A percentile compares a stretch with the other conserved stretches of the same genome.
These are phyloP conservation scores for Trematosphaeria pertusa DNA, from an alignment of 2,329 filamentous ascomycete species.

Conservation along the genomic window DNA sequence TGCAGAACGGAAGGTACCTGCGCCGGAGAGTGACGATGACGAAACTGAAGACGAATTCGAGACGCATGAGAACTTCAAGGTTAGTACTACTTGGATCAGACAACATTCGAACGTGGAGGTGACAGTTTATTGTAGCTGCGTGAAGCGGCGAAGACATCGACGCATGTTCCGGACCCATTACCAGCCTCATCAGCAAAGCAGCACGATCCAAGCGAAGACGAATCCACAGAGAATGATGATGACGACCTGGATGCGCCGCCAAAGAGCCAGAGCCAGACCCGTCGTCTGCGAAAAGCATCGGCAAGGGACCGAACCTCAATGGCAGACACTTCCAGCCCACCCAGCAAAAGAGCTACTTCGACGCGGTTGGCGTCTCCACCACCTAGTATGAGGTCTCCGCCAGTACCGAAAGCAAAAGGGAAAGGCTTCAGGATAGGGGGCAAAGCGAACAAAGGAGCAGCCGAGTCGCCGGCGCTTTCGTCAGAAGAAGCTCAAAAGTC, in stretches of 20 bases:
- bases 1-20: slow-evolving; percentile 7
- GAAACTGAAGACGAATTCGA: slow-evolving; percentile 48
- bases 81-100: slow-evolving; percentile 3
- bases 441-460: slow-evolving; percentile 17
- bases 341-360: slow-evolving; percentile 1
- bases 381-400: slow-evolving; percentile 5
- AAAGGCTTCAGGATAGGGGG: slow-evolving; percentile 41
- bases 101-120: too few relatives aligned
- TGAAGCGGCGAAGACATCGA: neutral
- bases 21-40: slow-evolving; percentile 29
- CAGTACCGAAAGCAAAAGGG: slow-evolving; percentile 19
- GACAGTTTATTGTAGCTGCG: slow-evolving; percentile 20
- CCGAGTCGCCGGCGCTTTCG: slow-evolving; percentile 6
- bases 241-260: slow-evolving; percentile 49
- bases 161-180: neutral
- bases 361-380: neutral
- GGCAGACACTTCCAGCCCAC: slow-evolving; percentile 3
- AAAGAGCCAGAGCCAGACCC: slow-evolving; percentile 22
- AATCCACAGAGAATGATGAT: slow-evolving; percentile 45
- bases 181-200: neutral
- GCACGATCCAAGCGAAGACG: slow-evolving; percentile 15
- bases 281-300: neutral
- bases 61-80: slow-evolving; percentile 42
- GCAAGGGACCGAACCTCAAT: slow-evolving; percentile 10
- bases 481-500: slow-evolving; percentile 4